Evolutionary conservation across 202 grass and related monocot species (phyloP).

Genomic region (Panicum hallii): DNA sequence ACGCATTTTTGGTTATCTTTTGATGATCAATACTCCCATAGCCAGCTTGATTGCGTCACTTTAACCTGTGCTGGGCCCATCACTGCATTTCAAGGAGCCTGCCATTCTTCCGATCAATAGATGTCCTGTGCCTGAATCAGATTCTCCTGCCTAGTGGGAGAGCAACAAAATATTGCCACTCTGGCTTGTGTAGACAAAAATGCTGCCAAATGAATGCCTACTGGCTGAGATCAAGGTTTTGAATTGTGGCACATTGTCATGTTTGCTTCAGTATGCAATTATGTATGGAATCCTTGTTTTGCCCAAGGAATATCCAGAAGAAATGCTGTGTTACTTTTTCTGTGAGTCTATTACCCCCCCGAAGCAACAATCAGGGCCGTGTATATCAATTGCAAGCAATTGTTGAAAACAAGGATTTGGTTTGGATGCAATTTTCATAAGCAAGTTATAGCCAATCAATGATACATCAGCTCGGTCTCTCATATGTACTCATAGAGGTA

Average conservation of each 20-base stretch:
- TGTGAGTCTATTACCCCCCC: background rate
- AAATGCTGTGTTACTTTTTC: background rate
- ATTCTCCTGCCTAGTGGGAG: background rate
- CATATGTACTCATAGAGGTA: too few relatives aligned
- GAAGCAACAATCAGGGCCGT: background rate
- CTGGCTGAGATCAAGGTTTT: background rate
- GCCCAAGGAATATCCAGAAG: background rate
- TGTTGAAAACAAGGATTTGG: constrained; percentile 1
- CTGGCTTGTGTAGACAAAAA: background rate
- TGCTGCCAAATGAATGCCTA: background rate
- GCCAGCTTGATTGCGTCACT: background rate
- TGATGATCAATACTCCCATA: background rate
- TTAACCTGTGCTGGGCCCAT: background rate
- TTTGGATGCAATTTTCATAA: background rate
- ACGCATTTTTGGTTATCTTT: background rate
- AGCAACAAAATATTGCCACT: background rate
- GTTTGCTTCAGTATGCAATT: background rate
- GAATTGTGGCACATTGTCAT: background rate
- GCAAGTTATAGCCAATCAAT: background rate
- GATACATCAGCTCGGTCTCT: too few relatives aligned
- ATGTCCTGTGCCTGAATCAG: constrained; percentile 2
- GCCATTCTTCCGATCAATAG: background rate
- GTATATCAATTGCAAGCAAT: background rate
- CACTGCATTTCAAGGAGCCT: constrained; percentile 12
- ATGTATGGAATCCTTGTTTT: background rate